phyloP scores from a whole-genome alignment of 495 filamentous ascomycete genomes.

The Aspergillus funiculosus region DNA sequence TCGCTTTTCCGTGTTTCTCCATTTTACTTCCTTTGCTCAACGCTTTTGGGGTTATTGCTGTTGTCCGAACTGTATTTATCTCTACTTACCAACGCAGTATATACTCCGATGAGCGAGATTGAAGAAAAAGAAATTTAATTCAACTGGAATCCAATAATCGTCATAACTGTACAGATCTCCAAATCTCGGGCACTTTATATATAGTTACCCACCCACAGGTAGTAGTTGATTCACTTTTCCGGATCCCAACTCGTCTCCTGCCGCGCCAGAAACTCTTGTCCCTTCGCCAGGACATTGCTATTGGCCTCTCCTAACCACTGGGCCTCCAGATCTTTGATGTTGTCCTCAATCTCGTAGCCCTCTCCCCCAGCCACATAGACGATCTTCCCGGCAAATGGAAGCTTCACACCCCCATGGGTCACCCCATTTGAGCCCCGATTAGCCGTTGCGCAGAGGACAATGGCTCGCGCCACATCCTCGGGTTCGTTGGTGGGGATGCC shows the following conservation, averaged over 20 bases:
- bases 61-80: no score
- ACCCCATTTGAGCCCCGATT: background rate
- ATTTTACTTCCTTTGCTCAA: no score
- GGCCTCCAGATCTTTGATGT: background rate
- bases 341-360: slow-evolving; percentile 6
- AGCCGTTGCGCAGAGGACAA: background rate
- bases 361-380: slow-evolving; percentile 2
- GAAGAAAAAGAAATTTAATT: no score
- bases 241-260: slow-evolving; percentile 1
- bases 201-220: no score
- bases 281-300: background rate
- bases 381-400: slow-evolving; percentile 8
- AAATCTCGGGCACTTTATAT: no score
- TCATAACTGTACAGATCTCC: no score
- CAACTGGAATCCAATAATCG: no score
- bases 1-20: no score
- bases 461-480: slow-evolving; percentile 1
- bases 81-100: no score
- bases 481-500: slow-evolving; percentile 2
- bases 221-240: no score
- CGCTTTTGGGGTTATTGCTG: no score
- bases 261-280: slow-evolving; percentile 3
- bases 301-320: slow-evolving; percentile 5
- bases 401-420: background rate
- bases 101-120: no score